Evolutionary conservation across 2,329 filamentous ascomycete species (phyloP).

Genomic region (Talaromyces sp.): DNA sequence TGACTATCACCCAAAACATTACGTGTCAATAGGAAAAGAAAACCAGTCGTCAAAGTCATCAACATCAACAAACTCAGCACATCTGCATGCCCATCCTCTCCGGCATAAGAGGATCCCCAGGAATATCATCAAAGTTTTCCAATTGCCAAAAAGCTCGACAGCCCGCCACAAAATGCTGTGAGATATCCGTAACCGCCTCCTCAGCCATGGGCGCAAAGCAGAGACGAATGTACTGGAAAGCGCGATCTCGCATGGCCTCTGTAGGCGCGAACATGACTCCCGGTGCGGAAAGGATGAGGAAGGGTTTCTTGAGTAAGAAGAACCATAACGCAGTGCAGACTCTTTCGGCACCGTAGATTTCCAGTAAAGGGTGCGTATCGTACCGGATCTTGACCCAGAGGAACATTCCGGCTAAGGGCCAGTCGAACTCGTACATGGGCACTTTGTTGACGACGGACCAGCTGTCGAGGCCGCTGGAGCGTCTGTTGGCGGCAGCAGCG

Average conservation of each 20-base stretch:
- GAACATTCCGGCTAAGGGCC: slow-evolving; percentile 89
- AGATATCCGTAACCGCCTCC: slow-evolving; percentile 61
- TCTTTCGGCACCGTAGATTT: slow-evolving; percentile 50
- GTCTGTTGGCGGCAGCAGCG: slow-evolving; percentile 29
- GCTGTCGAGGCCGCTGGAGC: slow-evolving; percentile 50
- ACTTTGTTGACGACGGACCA: slow-evolving; percentile 75
- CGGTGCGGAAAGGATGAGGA: slow-evolving; percentile 65
- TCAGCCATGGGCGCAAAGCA: slow-evolving; percentile 84
- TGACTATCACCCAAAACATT: not conserved
- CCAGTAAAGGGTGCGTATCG: slow-evolving; percentile 66
- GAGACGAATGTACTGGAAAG: slow-evolving; percentile 70
- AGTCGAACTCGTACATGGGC: slow-evolving; percentile 69
- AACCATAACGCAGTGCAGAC: slow-evolving; percentile 67
- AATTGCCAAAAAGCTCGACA: slow-evolving; percentile 74
- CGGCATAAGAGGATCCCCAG: slow-evolving; percentile 4
- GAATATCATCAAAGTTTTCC: slow-evolving; percentile 46
- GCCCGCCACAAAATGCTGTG: slow-evolving; percentile 63
- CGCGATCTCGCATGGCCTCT: slow-evolving; percentile 54
- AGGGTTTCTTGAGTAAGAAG: slow-evolving; percentile 64
- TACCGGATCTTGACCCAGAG: slow-evolving; percentile 74
- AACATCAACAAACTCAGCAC: slow-evolving; percentile 1
- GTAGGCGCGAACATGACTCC: slow-evolving; percentile 72
- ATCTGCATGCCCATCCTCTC: slow-evolving; percentile 14
- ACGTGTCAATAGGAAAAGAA: not conserved
- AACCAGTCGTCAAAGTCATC: not conserved